Evolutionary conservation across 257 asterid genomes (phyloP), one percentile per base, ranked within the genome.

Genomic region (Verbena officinalis): DNA sequence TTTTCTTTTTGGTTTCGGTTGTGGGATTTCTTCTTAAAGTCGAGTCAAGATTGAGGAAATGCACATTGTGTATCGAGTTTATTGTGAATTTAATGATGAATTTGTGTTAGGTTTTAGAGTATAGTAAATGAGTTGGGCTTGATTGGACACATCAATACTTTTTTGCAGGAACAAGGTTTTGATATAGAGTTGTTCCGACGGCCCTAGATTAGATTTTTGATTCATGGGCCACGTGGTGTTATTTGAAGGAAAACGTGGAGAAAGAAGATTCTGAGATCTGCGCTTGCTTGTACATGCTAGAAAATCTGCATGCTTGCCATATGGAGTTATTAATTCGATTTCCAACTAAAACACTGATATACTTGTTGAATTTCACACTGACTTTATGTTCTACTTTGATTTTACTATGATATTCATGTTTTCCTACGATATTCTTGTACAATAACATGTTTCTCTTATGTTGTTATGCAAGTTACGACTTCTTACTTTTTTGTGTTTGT

Each of bases 121-220:
- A 33, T 31, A 11, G 27, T 12, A n/a, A n/a, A 61, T 7, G 64
- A 52, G 31, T 61, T 66, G 65, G 61, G 45, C 33, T 64, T 74
- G 73, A 71, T 67, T 33, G 53, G 46, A 15, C 34, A 27, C 4
- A 27, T 27, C 33, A 17, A 23, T 57, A 56, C 27, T 43, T 44
- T 65, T 75, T 75, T 87, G 70, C 96, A 90, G 91, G 88, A 87
- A 73, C 86, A 90, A 90, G 79, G 96, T 90, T 81, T 75, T 85
- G 88, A 87, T 87, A 77, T 90, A 85, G 87, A 76, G 71, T 73
- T 71, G 65, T 62, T 50, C 55, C 13, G 66, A 45, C 61, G 52
- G 73, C 77, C 65, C 13, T 24, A 59, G 38, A 38, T 40, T 50
- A 20, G 48, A 59, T 15, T 21, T 64, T 31, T 24, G 59, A 69